phyloP scores from a whole-genome alignment of 495 filamentous ascomycete species.

The Neurospora sp. region DNA sequence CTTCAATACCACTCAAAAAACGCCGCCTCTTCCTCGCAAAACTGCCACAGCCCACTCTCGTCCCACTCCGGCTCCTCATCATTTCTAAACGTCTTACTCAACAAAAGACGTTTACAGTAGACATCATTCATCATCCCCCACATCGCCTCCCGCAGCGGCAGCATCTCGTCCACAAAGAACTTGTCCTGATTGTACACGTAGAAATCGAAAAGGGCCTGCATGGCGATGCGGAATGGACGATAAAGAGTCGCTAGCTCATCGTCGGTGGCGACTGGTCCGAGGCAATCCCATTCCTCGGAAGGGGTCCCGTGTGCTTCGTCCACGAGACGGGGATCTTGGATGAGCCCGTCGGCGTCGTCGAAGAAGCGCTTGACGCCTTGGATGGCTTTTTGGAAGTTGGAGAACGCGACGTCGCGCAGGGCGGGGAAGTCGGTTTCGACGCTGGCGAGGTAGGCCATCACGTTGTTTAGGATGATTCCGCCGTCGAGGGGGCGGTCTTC shows the following conservation, averaged over 20 bases:
- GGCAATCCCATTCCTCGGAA: neutral
- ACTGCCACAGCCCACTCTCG: neutral
- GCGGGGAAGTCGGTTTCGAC: neutral
- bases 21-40: neutral
- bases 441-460: neutral
- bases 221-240: neutral
- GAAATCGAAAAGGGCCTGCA: neutral
- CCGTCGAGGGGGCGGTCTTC: constrained; percentile 1
- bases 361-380: neutral
- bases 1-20: neutral
- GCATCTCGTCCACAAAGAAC: neutral
- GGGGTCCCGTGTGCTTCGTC: neutral
- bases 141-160: neutral
- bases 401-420: neutral
- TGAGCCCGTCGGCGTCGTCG: neutral
- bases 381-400: neutral
- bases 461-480: neutral
- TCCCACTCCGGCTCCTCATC: neutral
- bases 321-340: neutral
- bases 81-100: neutral
- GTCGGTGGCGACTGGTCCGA: neutral
- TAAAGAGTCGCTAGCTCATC: neutral
- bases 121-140: neutral
- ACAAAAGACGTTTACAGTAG: neutral
- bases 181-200: neutral